These are phyloP conservation scores for Hyphodiscus sp. DNA, from an alignment of 2,329 filamentous ascomycete species.

Conservation along the genomic window DNA sequence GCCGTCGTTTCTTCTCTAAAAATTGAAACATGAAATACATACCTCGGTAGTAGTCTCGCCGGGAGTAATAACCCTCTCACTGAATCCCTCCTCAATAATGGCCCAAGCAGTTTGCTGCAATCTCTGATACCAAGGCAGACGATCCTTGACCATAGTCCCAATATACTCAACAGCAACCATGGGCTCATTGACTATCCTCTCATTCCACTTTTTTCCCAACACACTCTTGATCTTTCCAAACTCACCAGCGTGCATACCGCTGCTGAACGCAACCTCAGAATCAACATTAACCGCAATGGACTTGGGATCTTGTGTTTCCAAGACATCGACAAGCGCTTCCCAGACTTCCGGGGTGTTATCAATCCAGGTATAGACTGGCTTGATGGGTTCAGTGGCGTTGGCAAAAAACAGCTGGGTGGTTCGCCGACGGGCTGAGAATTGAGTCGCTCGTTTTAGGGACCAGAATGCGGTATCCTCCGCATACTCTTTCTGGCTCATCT, in stretches of 20 bases:
- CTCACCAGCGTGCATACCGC: constrained; percentile 44
- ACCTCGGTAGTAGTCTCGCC: constrained; percentile 36
- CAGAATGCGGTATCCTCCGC: constrained; percentile 46
- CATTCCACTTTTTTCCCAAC: constrained; percentile 35
- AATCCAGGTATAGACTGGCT: constrained; percentile 36
- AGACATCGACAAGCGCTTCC: constrained; percentile 33
- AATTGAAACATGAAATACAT: background rate
- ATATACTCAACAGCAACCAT: constrained; percentile 42
- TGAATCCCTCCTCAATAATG: constrained; percentile 41
- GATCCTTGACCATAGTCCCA: constrained; percentile 36
- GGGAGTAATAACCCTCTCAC: constrained; percentile 37
- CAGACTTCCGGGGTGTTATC: constrained; percentile 41
- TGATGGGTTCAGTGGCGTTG: constrained; percentile 26
- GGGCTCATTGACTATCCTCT: constrained; percentile 36
- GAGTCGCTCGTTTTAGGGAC: constrained; percentile 39
- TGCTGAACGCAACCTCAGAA: constrained; percentile 39
- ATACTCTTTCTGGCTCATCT: constrained; percentile 46
- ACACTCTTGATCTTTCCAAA: constrained; percentile 30
- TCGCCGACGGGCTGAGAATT: constrained; percentile 44
- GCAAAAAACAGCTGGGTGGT: constrained; percentile 45
- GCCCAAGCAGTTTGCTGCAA: constrained; percentile 47
- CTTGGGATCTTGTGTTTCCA: constrained; percentile 32
- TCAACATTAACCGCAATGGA: constrained; percentile 40
- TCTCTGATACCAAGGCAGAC: constrained; percentile 37
- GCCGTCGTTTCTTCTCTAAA: background rate